Base-by-base conservation (phyloP, 2,329 filamentous ascomycete genomes). In the Phaeoacremonium minimum region DNA sequence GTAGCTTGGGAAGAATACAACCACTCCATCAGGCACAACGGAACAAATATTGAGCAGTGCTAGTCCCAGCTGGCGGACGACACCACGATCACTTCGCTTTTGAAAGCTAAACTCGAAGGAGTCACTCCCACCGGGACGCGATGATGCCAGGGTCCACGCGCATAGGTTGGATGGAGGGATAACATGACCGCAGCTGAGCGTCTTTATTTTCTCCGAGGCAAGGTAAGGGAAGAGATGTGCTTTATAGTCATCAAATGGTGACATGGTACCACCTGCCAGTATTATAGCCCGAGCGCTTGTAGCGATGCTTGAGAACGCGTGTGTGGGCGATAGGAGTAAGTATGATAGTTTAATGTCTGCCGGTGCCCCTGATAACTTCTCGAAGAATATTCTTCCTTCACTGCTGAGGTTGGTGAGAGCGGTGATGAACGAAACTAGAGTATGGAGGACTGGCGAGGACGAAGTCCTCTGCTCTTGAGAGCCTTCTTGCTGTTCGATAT, bases 1-100 rank as follows among this genome's bases (percentile, higher is more conserved):
- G 57, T 98, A 97, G 59, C 89, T 95, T 1, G 93, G 90, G 49
- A 98, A 97, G 67, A 98, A 98, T 0, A 90, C 81, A 1, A 98
- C 88, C 1, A 96, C 77, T 3, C 93, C 93, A 48, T 96, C 90
- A 0, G 88, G 88, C 1, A 96, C 85, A 5, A 79, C 66, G 6
- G 75, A 71, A 48, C 85, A 86, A 5, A 93, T 69, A 35, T 83
- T 82, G 2, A 88, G 56, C 7, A 98, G 68, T 0, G 85, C 76
- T 18, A 77, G 60, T 0, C 90, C 93, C 1, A 97, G 75, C 38
- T 90, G 82, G 29, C 68, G 63, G 35, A 94, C 80, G 71, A 86
- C 88, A 2, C 63, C 66, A 16, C 72, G 66, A n/a, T 83, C 79
- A 34, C 77, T 75, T 16, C 93, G 79, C 29, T 80, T 82, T 46